Conservation (phyloP, 2,329 filamentous ascomycete genomes). For the Exophiala xenobiotica region DNA sequence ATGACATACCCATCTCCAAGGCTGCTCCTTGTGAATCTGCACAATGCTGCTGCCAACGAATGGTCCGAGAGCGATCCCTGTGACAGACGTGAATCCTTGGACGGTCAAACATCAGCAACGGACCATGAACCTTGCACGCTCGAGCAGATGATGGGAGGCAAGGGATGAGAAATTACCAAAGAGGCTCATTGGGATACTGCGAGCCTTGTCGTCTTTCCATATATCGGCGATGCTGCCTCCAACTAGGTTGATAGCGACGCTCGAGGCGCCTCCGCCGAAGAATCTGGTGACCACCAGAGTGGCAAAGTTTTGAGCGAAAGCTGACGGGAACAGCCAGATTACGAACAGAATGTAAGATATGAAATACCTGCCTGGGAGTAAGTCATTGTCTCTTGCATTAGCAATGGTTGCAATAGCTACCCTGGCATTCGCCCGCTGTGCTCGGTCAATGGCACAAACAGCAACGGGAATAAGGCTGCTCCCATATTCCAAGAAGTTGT, state of each 20-base stretch:
- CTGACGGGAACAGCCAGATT: slow-evolving; percentile 44
- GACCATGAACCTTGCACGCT: too few relatives aligned
- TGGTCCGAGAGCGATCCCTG: slow-evolving; percentile 46
- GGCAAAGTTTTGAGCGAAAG: slow-evolving; percentile 46
- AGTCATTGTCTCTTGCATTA: not conserved
- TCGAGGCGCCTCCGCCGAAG: slow-evolving; percentile 41
- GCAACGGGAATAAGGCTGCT: slow-evolving; percentile 39
- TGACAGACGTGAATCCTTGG: slow-evolving; percentile 40
- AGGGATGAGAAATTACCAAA: too few relatives aligned
- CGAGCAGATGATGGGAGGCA: too few relatives aligned
- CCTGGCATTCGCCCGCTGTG: slow-evolving; percentile 46
- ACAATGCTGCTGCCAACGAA: slow-evolving; percentile 45
- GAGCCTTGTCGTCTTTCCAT: slow-evolving; percentile 26
- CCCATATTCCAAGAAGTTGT: slow-evolving; percentile 41
- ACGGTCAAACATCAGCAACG: not conserved
- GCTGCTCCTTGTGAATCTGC: slow-evolving; percentile 34
- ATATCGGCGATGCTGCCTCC: slow-evolving; percentile 31
- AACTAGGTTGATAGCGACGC: slow-evolving; percentile 28
- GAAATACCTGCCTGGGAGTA: slow-evolving; percentile 4
- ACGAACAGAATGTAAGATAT: slow-evolving; percentile 44
- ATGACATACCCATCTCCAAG: slow-evolving; percentile 44
- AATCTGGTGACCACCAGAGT: slow-evolving; percentile 47
- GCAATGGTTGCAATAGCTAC: slow-evolving; percentile 29
- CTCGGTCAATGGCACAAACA: slow-evolving; percentile 42
- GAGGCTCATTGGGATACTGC: slow-evolving; percentile 45